A percentile compares a stretch with the other conserved stretches of the same genome.
These are phyloP conservation scores for Volvox africanus DNA, from an alignment of 139 green algal species.

Conservation along the genomic window DNA sequence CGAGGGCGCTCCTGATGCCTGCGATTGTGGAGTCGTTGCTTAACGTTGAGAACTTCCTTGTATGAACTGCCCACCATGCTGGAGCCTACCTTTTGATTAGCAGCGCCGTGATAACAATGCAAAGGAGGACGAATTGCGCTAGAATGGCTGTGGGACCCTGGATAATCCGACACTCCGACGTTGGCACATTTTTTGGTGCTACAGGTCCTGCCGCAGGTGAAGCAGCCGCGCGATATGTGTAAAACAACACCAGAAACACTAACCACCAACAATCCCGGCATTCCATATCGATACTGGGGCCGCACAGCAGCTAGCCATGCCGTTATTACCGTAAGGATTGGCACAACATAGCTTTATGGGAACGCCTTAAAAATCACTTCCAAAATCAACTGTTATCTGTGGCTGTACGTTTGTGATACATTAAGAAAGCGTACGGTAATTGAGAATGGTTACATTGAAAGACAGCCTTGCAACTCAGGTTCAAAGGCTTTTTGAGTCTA, in stretches of 20 bases:
- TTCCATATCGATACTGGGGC: neutral
- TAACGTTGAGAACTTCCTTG: too few species aligned
- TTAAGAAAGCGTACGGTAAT: too few species aligned
- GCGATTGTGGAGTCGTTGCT: neutral
- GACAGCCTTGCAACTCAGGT: too few species aligned
- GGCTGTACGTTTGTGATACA: too few species aligned
- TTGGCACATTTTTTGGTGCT: neutral
- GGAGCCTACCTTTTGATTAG: constrained; percentile 29
- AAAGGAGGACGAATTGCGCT: constrained; percentile 34
- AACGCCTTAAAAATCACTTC: too few species aligned
- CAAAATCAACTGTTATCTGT: too few species aligned
- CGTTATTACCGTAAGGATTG: neutral
- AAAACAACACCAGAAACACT: neutral
- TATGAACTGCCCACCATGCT: too few species aligned
- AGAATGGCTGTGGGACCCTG: constrained; percentile 21
- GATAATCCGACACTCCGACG: constrained; percentile 30
- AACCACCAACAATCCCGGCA: constrained; percentile 1
- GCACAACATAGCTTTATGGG: too few species aligned
- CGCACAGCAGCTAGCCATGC: neutral
- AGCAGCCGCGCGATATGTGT: neutral
- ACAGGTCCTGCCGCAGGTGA: neutral
- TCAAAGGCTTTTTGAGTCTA: too few species aligned
- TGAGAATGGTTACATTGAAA: too few species aligned
- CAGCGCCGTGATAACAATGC: constrained; percentile 33
- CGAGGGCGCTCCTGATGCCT: constrained; percentile 47